phyloP scores from a whole-genome alignment of 2,329 filamentous ascomycete species.

The Plenodomus lindquistii region DNA sequence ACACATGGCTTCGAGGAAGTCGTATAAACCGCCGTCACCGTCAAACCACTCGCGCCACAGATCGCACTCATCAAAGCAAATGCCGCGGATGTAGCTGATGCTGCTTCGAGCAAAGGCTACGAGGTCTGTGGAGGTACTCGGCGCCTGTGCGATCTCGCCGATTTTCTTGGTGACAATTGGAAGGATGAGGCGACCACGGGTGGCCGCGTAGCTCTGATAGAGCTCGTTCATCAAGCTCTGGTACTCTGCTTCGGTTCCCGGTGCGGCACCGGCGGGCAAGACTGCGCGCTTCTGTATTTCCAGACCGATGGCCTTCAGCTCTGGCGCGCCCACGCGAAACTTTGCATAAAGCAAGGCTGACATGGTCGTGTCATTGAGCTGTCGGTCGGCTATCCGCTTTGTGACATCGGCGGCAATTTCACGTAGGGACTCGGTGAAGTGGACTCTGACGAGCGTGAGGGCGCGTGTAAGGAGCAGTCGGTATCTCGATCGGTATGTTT shows the following conservation, averaged over 20 bases:
- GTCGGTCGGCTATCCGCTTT: constrained; percentile 66
- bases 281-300: constrained; percentile 70
- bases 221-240: constrained; percentile 68
- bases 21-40: constrained; percentile 64
- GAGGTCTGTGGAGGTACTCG: constrained; percentile 65
- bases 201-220: constrained; percentile 65
- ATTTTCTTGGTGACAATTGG: constrained; percentile 67
- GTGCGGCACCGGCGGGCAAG: constrained; percentile 61
- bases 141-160: constrained; percentile 59
- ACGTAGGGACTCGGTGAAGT: constrained; percentile 65
- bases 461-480: constrained; percentile 74
- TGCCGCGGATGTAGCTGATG: constrained; percentile 67
- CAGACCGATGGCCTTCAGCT: constrained; percentile 67
- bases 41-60: constrained; percentile 70
- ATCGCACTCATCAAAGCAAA: constrained; percentile 69
- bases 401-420: constrained; percentile 66
- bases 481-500: constrained; percentile 86
- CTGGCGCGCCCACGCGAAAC: constrained; percentile 67
- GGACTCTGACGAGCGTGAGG: constrained; percentile 67
- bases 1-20: constrained; percentile 68
- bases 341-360: constrained; percentile 73
- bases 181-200: constrained; percentile 61
- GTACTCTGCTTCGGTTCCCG: constrained; percentile 65
- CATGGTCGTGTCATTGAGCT: constrained; percentile 72
- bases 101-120: constrained; percentile 66